Evolutionary conservation across 192 early-diverging fungal genomes (phyloP).

Genomic region (Neocallimastix lanati): DNA sequence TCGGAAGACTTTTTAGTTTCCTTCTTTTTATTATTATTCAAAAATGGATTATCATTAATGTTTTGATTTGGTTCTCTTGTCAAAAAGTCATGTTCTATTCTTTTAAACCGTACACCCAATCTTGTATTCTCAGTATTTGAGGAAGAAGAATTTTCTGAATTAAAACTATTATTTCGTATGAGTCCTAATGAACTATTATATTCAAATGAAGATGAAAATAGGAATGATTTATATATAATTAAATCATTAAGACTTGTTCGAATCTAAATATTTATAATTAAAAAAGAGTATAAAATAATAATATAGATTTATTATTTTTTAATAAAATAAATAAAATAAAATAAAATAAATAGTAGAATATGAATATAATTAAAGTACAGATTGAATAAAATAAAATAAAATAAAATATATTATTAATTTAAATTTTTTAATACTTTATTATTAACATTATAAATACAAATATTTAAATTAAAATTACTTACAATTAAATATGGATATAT

Average conservation of each 20-base stretch:
- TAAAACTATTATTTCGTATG: background rate
- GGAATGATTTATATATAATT: slow-evolving; percentile 47
- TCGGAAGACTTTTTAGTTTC: background rate
- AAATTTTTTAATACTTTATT: too few relatives aligned
- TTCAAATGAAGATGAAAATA: slow-evolving; percentile 19
- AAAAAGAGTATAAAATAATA: too few relatives aligned
- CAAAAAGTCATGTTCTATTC: background rate
- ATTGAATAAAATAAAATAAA: too few relatives aligned
- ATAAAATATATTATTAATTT: too few relatives aligned
- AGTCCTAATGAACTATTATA: slow-evolving; percentile 1
- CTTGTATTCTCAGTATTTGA: background rate
- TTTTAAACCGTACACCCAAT: background rate
- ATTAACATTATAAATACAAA: too few relatives aligned
- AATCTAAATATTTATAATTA: slow-evolving; percentile 30
- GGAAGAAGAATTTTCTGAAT: background rate
- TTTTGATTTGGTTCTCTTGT: background rate
- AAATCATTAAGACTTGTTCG: slow-evolving; percentile 47
- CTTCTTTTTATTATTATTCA: background rate
- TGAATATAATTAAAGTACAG: too few relatives aligned
- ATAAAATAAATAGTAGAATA: too few relatives aligned
- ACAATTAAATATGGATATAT: slow-evolving; percentile 53
- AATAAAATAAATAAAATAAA: too few relatives aligned
- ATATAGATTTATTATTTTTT: too few relatives aligned
- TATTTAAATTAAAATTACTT: too few relatives aligned
- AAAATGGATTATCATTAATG: background rate